Conservation (phyloP, 805 yeast species). For the Nakazawaea holstii region DNA sequence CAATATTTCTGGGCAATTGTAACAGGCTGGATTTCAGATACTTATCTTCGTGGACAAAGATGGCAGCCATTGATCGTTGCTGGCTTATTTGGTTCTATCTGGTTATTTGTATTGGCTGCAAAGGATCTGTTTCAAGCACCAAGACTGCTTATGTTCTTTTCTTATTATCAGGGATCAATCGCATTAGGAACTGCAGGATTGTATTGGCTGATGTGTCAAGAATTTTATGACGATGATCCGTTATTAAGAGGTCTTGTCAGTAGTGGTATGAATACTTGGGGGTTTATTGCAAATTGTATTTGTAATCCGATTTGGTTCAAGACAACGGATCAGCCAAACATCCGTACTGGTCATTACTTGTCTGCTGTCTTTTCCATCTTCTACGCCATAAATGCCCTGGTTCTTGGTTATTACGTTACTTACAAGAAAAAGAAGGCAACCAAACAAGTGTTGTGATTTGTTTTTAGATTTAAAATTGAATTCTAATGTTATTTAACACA, state of each 20-base stretch:
- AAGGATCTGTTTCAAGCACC: conserved; percentile 15
- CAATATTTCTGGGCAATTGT: conserved; percentile 12
- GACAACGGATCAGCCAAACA: conserved; percentile 15
- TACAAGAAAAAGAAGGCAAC: not conserved
- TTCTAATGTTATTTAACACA: no score
- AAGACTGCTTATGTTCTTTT: conserved; percentile 16
- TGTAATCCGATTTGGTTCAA: conserved; percentile 16
- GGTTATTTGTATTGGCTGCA: conserved; percentile 14
- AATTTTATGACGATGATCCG: conserved; percentile 14
- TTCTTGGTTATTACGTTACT: not conserved
- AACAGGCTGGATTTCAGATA: conserved; percentile 18
- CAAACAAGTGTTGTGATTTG: no score
- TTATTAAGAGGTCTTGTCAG: conserved; percentile 15
- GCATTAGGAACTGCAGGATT: conserved; percentile 17
- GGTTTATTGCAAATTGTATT: conserved; percentile 16
- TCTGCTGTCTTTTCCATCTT: conserved; percentile 8
- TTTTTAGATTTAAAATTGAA: no score
- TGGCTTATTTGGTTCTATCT: conserved; percentile 8
- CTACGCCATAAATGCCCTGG: not conserved
- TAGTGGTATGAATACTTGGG: conserved; percentile 18
- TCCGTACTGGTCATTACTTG: conserved; percentile 18
- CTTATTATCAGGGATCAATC: conserved; percentile 15
- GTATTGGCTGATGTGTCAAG: conserved; percentile 18
- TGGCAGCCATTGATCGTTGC: conserved; percentile 16
- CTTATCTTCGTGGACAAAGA: conserved; percentile 15